Conservation (phyloP, 768 basidiomycete genomes). For the Leccinum subtestaceum region DNA sequence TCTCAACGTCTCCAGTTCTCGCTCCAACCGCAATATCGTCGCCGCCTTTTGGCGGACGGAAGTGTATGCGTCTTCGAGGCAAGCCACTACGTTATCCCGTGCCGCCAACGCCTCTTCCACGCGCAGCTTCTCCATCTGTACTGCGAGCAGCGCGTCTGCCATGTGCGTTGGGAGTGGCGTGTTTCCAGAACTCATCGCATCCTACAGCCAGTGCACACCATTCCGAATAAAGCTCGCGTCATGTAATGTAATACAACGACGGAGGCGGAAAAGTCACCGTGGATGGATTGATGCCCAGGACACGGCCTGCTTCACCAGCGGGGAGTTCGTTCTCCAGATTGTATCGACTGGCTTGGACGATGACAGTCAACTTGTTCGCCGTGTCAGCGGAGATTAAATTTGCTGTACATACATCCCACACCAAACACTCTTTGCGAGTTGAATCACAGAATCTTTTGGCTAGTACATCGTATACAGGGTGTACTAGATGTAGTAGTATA, state of each 20-base stretch:
- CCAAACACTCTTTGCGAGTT: no score
- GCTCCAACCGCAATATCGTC: slow-evolving; percentile 47
- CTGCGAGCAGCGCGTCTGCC: slow-evolving; percentile 53
- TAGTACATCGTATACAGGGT: neutral
- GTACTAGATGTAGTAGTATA: neutral
- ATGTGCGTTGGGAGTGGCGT: neutral
- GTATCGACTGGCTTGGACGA: neutral
- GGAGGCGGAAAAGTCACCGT: slow-evolving; percentile 12
- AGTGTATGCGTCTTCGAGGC: slow-evolving; percentile 56
- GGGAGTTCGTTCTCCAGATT: slow-evolving; percentile 7
- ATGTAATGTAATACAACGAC: neutral
- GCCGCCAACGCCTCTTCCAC: slow-evolving; percentile 58
- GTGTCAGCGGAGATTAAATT: neutral
- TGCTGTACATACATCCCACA: neutral
- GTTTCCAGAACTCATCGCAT: neutral
- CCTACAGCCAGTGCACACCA: slow-evolving; percentile 11
- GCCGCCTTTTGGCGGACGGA: slow-evolving; percentile 61
- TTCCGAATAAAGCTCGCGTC: neutral
- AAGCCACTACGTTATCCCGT: slow-evolving; percentile 58
- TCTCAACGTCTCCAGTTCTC: slow-evolving; percentile 34
- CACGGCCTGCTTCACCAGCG: neutral
- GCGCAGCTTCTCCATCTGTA: slow-evolving; percentile 50
- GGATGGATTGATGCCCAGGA: neutral
- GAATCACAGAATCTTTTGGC: no score
- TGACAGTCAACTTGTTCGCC: neutral